Evolutionary conservation across 2,329 filamentous ascomycete genomes (phyloP).

Genomic region (Fusarium virguliforme): DNA sequence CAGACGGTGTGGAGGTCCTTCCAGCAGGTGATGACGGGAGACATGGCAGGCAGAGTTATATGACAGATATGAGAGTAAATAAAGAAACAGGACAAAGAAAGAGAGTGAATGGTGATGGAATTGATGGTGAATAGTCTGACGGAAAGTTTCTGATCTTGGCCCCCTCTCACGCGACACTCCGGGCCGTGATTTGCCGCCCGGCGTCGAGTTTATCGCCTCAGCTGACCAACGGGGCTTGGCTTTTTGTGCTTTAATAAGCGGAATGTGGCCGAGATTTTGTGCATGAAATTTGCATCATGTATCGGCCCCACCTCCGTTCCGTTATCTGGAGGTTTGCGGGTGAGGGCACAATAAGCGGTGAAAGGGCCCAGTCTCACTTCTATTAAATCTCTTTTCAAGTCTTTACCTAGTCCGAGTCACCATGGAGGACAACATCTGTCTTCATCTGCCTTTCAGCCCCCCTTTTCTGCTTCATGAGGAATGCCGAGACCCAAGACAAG

Average conservation of each 20-base stretch:
- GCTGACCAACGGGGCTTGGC: constrained; percentile 13
- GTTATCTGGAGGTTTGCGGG: too few relatives aligned
- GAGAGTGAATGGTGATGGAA: too few relatives aligned
- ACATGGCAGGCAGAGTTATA: background rate
- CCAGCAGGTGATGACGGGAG: constrained; percentile 10
- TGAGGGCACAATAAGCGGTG: too few relatives aligned
- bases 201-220: background rate
- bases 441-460: too few relatives aligned
- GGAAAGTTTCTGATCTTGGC: constrained; percentile 10
- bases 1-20: constrained; percentile 1
- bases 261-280: constrained; percentile 4
- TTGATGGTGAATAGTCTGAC: background rate
- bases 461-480: too few relatives aligned
- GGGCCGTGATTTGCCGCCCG: constrained; percentile 14
- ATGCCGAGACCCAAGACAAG: too few relatives aligned
- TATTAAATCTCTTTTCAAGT: too few relatives aligned
- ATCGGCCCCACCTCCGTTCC: background rate
- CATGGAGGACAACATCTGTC: too few relatives aligned
- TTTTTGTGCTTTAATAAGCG: constrained; percentile 15
- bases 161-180: constrained; percentile 1
- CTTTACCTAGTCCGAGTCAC: too few relatives aligned
- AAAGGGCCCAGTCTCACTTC: too few relatives aligned
- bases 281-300: constrained; percentile 1
- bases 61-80: background rate
- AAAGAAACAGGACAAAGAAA: background rate